Percentiles rank a stretch among this genome's conserved stretches.
Conservation (phyloP, 2,329 filamentous ascomycete genomes). For the Nannizziopsis arthrosporioides region DNA sequence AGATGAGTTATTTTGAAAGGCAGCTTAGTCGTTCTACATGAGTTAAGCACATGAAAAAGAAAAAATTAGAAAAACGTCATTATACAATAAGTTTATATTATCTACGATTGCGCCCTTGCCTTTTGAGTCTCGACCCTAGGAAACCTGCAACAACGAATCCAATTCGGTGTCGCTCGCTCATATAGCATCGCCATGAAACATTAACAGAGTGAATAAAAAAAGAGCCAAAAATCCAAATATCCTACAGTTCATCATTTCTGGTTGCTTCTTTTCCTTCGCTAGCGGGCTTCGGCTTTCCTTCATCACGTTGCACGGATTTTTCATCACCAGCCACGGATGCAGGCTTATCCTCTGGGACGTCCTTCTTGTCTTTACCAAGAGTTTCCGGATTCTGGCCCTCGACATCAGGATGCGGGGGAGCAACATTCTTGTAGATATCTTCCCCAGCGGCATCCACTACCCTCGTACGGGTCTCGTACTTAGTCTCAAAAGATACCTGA, state of each 20-base stretch:
- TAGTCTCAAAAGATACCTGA: conserved; percentile 90
- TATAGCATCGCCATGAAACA: conserved; percentile 1
- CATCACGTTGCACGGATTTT: conserved; percentile 27
- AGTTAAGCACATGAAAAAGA: neutral
- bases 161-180: neutral
- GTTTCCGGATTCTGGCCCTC: conserved; percentile 50
- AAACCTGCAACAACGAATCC: neutral
- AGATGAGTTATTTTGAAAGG: neutral
- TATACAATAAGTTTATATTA: too few relatives aligned
- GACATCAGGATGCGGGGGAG: conserved; percentile 45
- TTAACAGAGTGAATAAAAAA: neutral
- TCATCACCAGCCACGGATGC: conserved; percentile 31
- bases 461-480: conserved; percentile 87
- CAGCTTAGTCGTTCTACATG: neutral
- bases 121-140: too few relatives aligned
- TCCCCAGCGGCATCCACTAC: conserved; percentile 70
- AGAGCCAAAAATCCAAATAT: neutral
- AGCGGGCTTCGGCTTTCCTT: conserved; percentile 35
- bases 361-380: conserved; percentile 27
- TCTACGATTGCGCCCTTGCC: too few relatives aligned
- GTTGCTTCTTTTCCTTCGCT: conserved; percentile 40
- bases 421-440: conserved; percentile 47
- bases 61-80: too few relatives aligned
- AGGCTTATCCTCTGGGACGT: conserved; percentile 25
- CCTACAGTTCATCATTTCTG: conserved; percentile 20